Percentiles rank a stretch among this genome's conserved stretches.
These are phyloP conservation scores for Volvariella volvacea DNA, from an alignment of 1,284 basidiomycete genomes.

Conservation along the genomic window DNA sequence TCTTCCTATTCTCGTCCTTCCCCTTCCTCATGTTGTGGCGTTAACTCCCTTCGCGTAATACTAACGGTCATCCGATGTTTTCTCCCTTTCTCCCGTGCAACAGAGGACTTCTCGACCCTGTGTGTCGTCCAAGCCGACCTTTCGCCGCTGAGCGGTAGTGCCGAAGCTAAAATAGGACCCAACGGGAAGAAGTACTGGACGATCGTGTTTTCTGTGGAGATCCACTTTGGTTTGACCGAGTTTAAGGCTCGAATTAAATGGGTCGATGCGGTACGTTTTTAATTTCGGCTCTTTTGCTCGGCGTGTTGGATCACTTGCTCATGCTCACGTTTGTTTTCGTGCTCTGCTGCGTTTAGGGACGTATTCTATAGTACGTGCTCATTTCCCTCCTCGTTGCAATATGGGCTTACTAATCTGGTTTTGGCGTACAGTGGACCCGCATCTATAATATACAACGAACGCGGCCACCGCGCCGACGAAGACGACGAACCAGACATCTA, in stretches of 20 bases:
- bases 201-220: constrained; percentile 74
- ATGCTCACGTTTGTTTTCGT: constrained; percentile 7
- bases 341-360: constrained; percentile 33
- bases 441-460: constrained; percentile 73
- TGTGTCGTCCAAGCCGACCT: constrained; percentile 72
- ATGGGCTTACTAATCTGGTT: neutral
- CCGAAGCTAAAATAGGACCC: constrained; percentile 55
- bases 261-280: constrained; percentile 58
- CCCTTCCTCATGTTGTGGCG: neutral
- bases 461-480: constrained; percentile 55
- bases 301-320: neutral
- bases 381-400: neutral
- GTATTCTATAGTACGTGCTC: constrained; percentile 53
- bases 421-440: constrained; percentile 78
- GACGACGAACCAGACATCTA: constrained; percentile 58
- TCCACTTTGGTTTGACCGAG: constrained; percentile 75
- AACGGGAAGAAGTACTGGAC: constrained; percentile 71
- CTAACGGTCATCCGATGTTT: too few species aligned
- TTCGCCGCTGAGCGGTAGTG: constrained; percentile 61
- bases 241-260: constrained; percentile 76
- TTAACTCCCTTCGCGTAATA: too few species aligned
- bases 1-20: neutral
- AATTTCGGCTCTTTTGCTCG: neutral
- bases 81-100: too few species aligned
- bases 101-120: constrained; percentile 66